phyloP scores from a whole-genome alignment of 805 yeast species.

The Candida awuae region DNA sequence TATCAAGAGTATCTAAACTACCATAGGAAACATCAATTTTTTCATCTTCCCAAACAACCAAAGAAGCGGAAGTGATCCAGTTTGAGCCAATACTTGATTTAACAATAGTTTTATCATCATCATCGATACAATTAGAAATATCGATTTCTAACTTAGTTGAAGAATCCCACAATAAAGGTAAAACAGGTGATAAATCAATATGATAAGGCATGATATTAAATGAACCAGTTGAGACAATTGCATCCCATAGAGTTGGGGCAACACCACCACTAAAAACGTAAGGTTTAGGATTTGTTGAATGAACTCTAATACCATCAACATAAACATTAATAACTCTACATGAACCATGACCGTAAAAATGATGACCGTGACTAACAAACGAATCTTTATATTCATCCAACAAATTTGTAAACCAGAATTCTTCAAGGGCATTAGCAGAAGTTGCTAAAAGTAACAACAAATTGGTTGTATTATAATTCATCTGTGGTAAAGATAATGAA shows the following conservation, averaged over 20 bases:
- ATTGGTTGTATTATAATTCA: constrained; percentile 51
- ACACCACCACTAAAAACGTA: constrained; percentile 75
- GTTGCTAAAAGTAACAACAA: constrained; percentile 52
- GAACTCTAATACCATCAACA: constrained; percentile 51
- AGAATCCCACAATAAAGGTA: constrained; percentile 60
- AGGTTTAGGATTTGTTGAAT: constrained; percentile 60
- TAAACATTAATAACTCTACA: constrained; percentile 57
- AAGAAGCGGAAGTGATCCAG: constrained; percentile 54
- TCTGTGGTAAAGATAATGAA: constrained; percentile 33
- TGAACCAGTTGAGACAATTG: constrained; percentile 66
- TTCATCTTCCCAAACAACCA: constrained; percentile 46
- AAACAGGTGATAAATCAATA: constrained; percentile 59
- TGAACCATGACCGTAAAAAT: constrained; percentile 59
- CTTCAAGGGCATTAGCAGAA: constrained; percentile 74
- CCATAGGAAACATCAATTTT: constrained; percentile 35
- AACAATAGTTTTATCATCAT: constrained; percentile 23
- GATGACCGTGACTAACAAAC: constrained; percentile 34
- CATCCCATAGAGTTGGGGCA: constrained; percentile 74
- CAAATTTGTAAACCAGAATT: constrained; percentile 69
- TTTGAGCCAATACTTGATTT: constrained; percentile 37
- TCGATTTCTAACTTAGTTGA: constrained; percentile 36
- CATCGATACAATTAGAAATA: constrained; percentile 46
- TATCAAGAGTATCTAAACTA: constrained; percentile 24
- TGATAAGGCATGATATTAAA: constrained; percentile 67
- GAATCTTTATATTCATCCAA: constrained; percentile 38